A percentile compares a stretch with the other conserved stretches of the same genome.
These are phyloP conservation scores for Neurospora sp. DNA, from an alignment of 495 filamentous ascomycete species.

Conservation along the genomic window DNA sequence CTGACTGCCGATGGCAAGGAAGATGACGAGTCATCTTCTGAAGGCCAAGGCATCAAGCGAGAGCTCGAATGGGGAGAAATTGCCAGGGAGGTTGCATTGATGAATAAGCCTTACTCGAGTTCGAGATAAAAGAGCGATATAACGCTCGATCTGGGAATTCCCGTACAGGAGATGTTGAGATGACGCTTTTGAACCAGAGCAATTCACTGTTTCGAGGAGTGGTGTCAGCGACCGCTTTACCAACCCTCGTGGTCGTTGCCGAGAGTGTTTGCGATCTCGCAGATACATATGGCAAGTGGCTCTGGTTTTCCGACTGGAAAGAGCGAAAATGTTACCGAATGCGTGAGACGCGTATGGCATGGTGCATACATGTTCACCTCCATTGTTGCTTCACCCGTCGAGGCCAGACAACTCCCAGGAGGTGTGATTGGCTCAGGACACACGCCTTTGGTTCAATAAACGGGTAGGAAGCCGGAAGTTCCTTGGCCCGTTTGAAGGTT, in stretches of 20 bases:
- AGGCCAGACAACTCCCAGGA: neutral
- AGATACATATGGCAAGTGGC: neutral
- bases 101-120: constrained; percentile 87
- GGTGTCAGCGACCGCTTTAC: neutral
- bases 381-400: neutral
- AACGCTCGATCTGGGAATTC: neutral
- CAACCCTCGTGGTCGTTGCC: neutral
- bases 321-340: neutral
- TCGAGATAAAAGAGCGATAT: constrained; percentile 2
- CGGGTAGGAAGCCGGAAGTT: neutral
- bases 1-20: constrained; percentile 10
- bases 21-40: constrained; percentile 15
- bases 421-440: neutral
- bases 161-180: neutral
- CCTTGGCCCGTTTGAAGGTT: neutral
- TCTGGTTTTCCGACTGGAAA: neutral
- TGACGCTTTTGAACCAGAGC: neutral
- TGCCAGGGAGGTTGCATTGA: constrained; percentile 79
- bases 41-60: constrained; percentile 34
- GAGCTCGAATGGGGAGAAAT: constrained; percentile 89
- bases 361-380: neutral
- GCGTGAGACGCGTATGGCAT: neutral
- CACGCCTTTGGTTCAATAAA: neutral
- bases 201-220: neutral
- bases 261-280: neutral